Evolutionary conservation across 169 alveolate species (phyloP).

Genomic region (Miamiensis avidus): DNA sequence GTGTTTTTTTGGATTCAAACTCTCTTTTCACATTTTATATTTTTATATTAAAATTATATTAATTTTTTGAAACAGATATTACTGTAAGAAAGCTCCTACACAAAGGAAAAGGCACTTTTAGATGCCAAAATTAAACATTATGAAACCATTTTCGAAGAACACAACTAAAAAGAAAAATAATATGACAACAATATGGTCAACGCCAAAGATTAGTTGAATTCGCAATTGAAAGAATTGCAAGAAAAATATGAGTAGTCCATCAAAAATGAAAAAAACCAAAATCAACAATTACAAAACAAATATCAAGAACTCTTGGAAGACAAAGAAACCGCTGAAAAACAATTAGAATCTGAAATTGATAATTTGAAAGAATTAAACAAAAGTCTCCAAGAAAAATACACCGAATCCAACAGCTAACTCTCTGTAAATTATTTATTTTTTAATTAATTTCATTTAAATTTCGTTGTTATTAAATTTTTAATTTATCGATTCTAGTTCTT

Average conservation of each 20-base stretch:
- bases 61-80: constrained; percentile 58
- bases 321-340: constrained; percentile 38
- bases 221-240: constrained; percentile 50
- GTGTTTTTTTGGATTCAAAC: constrained; percentile 47
- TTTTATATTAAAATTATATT: constrained; percentile 49
- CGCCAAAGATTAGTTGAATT: constrained; percentile 53
- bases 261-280: constrained; percentile 23
- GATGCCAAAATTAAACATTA: constrained; percentile 67
- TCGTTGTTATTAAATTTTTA: no score
- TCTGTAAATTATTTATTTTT: no score
- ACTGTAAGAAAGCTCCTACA: constrained; percentile 55
- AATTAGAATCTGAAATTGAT: constrained; percentile 29
- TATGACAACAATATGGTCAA: constrained; percentile 40
- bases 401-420: no score
- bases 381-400: constrained; percentile 10
- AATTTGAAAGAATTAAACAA: constrained; percentile 29
- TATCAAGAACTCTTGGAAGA: constrained; percentile 25
- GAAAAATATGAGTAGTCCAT: constrained; percentile 52
- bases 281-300: constrained; percentile 45
- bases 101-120: constrained; percentile 70
- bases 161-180: constrained; percentile 56
- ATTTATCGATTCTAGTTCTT: no score
- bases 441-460: no score
- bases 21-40: constrained; percentile 34
- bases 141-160: constrained; percentile 57